Conservation (phyloP, 345 rosid species). For the Eucalyptus camaldulensis region DNA sequence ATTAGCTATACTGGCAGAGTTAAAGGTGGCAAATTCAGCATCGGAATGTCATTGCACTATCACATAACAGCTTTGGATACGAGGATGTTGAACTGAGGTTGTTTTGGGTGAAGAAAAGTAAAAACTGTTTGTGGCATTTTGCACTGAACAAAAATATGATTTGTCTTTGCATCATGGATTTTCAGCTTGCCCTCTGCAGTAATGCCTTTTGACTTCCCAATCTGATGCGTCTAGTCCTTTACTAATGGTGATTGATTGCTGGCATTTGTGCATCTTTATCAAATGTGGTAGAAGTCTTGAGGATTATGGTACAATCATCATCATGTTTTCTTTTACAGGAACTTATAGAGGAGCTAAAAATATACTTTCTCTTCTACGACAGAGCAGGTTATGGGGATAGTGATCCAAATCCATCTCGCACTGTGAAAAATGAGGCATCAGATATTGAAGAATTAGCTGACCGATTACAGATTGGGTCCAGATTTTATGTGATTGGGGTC, state of each 20-base stretch:
- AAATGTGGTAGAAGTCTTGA: not conserved
- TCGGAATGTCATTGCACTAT: not conserved
- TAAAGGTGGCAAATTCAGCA: not conserved
- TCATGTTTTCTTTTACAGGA: slow-evolving; percentile 32
- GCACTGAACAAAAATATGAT: not conserved
- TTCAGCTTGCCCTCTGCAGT: not conserved
- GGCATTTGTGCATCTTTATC: not conserved
- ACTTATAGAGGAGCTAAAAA: slow-evolving; percentile 40
- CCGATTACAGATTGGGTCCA: slow-evolving; percentile 57
- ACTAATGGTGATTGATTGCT: not conserved
- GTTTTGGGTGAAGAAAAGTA: not conserved
- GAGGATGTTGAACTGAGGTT: not conserved
- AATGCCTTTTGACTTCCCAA: not conserved
- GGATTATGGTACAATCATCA: not conserved
- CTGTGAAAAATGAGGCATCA: slow-evolving; percentile 70
- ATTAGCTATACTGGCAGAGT: not conserved
- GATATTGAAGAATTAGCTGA: slow-evolving; percentile 85
- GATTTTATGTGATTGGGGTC: slow-evolving; percentile 63
- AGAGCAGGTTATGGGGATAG: slow-evolving; percentile 97
- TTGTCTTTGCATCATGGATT: not conserved
- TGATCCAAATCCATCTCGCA: slow-evolving; percentile 67
- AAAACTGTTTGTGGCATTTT: not conserved
- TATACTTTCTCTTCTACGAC: slow-evolving; percentile 59
- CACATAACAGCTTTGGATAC: not conserved
- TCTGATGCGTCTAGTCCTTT: not conserved